Evolutionary conservation across 441 rosid genomes (phyloP).

Genomic region (Hura crepitans): DNA sequence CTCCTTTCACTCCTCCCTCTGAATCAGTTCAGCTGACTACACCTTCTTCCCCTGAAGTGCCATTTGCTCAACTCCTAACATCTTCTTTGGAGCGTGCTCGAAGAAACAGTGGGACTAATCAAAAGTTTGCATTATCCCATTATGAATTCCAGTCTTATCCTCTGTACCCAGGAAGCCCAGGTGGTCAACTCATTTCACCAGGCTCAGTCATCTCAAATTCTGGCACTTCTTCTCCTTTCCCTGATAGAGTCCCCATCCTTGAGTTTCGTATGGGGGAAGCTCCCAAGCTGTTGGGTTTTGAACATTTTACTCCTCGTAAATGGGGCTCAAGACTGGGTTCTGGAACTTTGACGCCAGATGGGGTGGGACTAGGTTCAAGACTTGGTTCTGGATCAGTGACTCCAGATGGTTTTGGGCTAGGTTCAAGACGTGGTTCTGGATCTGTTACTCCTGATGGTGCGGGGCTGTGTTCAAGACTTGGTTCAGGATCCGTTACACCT

Average conservation of each 20-base stretch:
- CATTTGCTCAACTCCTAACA: slow-evolving; percentile 80
- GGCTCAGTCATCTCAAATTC: slow-evolving; percentile 82
- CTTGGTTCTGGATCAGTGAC: slow-evolving; percentile 50
- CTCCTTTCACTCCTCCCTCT: slow-evolving; percentile 89
- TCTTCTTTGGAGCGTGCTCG: slow-evolving; percentile 89
- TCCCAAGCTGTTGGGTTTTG: slow-evolving; percentile 67
- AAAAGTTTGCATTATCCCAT: slow-evolving; percentile 61
- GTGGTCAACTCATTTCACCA: slow-evolving; percentile 75
- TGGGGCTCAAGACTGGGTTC: slow-evolving; percentile 91
- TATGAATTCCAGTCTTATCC: slow-evolving; percentile 74
- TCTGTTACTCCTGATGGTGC: slow-evolving; percentile 52
- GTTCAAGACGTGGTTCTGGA: slow-evolving; percentile 67
- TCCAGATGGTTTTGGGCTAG: slow-evolving; percentile 36
- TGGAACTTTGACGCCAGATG: slow-evolving; percentile 55
- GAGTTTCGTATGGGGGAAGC: slow-evolving; percentile 62
- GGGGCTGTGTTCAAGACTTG: slow-evolving; percentile 41
- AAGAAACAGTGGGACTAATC: slow-evolving; percentile 53
- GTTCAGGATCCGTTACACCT: slow-evolving; percentile 64
- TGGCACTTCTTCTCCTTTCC: slow-evolving; percentile 92
- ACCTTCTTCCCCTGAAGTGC: slow-evolving; percentile 96
- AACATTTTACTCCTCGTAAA: slow-evolving; percentile 62
- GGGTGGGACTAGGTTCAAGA: slow-evolving; percentile 71
- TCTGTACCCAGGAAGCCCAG: slow-evolving; percentile 74
- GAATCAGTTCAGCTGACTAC: slow-evolving; percentile 75
- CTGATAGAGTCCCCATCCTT: slow-evolving; percentile 53